Evolutionary conservation across 257 asterid species (phyloP), one percentile per base, ranked within the genome.

Genomic region (Rauvolfia tetraphylla): DNA sequence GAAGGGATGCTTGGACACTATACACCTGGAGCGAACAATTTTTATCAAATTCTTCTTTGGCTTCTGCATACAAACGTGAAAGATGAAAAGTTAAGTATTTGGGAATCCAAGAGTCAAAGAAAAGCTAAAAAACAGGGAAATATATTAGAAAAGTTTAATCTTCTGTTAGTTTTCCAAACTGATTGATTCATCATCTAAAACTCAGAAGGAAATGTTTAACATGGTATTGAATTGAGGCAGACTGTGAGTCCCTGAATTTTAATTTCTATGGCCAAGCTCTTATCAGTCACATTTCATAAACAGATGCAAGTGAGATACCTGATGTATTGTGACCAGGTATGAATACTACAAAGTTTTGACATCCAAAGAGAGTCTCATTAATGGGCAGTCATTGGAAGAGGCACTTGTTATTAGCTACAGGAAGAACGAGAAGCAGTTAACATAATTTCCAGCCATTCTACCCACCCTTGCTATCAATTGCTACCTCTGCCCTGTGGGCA

Each of bases 1-100:
- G 98, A 75, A 93, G 86, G 83, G 93, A 91, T 65, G 96, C 88
- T 81, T 95, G 99, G 78, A 95, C 88, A 53, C 98, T 92, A 80
- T 95, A 95, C 72, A 93, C 87, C 82, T 91, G 98, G 82, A 90
- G 74, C 44, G 98, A 91, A 83, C 89, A 91, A 73, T 85, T 79
- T 70, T 81, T 96, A 42, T 82, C 86, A 78, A 92, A 95, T 67
- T 91, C 92, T 80, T 86, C 85, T 85, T 91, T 91, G 44, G 91
- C 90, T 76, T 90, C 99, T 95, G 90, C 79, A 87, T 58, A 67
- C 61, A 5, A 39, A 34, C 3, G 62, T 0, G 62, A 61, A 49
- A 12, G 36, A 61, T 39, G 39, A 44, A 61, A 77, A 68, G 33
- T 31, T 72, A 15, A 48, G n/a, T 71, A 72, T 20, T 23, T 27